Base-by-base conservation (phyloP, 331 rosid species). In the Acacia concinna region DNA sequence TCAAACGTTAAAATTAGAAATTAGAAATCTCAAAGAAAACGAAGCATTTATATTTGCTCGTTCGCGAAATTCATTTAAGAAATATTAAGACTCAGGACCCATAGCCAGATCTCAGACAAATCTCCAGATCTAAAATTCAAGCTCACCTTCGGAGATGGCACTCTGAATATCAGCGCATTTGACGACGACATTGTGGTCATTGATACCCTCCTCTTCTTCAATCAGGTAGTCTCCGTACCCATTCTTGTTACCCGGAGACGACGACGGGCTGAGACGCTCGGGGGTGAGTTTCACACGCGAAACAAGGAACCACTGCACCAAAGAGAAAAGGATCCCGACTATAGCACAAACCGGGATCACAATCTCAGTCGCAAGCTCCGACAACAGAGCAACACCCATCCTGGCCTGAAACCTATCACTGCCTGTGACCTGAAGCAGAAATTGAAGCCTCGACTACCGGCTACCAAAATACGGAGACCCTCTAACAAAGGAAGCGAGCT, bases 101-200 rank as follows among this genome's bases (percentile, higher is more conserved):
- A 25, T 27, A 57, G 66, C 68, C 82, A 83, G 91, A 87, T 89
- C 90, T 79, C 81, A 69, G 6, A 27, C 5, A 74, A 30, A 81
- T 9, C 64, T 41, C 27, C 40, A 64, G 85, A 86, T 80, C 87
- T 78, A 77, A 14, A 70, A 66, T 47, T 1, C 12, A 52, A 72
- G 15, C 34, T 84, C 35, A 91, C 97, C 97, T 86, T 91, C 97
- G 27, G 97, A 89, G 49, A 91, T 89, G 9, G 97, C 97, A 38
- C 4, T 88, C 86, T 91, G 97, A 65, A 91, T 91, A 13, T 91
- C 97, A 10, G 97, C 97, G 38, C 97, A 91, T 82, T 90, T 91
- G 4, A 52, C 69, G 71, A 91, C 90, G 60, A 91, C 91, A 80
- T 81, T 85, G 30, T 90, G 89, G 87, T 91, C 97, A 76, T 87